Evolutionary conservation across 768 basidiomycete species (phyloP).

Genomic region (Mycena venus): DNA sequence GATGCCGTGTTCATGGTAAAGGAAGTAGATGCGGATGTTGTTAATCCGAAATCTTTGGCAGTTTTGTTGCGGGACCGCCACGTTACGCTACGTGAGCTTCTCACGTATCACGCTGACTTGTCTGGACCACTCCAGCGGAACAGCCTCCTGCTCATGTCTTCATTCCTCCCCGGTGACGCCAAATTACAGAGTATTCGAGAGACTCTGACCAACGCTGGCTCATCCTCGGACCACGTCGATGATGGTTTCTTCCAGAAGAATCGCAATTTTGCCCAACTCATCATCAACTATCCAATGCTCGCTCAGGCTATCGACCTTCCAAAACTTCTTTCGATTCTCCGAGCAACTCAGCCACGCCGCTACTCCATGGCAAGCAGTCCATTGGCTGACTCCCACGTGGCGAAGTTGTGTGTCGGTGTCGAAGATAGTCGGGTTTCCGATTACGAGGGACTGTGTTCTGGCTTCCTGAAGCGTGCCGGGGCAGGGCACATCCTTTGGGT

Average conservation of each 20-base stretch:
- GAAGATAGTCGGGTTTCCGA: constrained; percentile 23
- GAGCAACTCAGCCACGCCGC: constrained; percentile 25
- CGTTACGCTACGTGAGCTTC: constrained; percentile 23
- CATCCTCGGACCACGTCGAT: background rate
- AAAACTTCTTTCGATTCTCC: constrained; percentile 18
- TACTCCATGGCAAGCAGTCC: constrained; percentile 31
- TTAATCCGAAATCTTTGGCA: constrained; percentile 22
- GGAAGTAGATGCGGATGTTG: constrained; percentile 5
- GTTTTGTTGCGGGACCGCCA: constrained; percentile 7
- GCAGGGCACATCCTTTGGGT: constrained; percentile 26
- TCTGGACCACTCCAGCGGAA: constrained; percentile 24
- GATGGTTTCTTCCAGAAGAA: constrained; percentile 11
- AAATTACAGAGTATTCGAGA: constrained; percentile 2
- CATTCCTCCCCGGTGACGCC: constrained; percentile 22
- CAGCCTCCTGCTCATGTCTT: background rate
- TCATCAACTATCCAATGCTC: constrained; percentile 19
- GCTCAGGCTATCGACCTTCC: constrained; percentile 15
- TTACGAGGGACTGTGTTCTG: constrained; percentile 24
- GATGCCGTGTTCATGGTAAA: constrained; percentile 28
- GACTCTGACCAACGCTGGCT: background rate
- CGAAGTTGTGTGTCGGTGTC: constrained; percentile 25
- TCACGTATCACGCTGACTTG: constrained; percentile 25
- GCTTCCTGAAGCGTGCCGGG: constrained; percentile 17
- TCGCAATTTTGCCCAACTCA: constrained; percentile 19
- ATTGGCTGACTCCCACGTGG: constrained; percentile 6